Percentiles rank a stretch among this genome's conserved stretches.
Conservation (phyloP, 768 basidiomycete genomes). For the Tylopilus vinaceipallidus region DNA sequence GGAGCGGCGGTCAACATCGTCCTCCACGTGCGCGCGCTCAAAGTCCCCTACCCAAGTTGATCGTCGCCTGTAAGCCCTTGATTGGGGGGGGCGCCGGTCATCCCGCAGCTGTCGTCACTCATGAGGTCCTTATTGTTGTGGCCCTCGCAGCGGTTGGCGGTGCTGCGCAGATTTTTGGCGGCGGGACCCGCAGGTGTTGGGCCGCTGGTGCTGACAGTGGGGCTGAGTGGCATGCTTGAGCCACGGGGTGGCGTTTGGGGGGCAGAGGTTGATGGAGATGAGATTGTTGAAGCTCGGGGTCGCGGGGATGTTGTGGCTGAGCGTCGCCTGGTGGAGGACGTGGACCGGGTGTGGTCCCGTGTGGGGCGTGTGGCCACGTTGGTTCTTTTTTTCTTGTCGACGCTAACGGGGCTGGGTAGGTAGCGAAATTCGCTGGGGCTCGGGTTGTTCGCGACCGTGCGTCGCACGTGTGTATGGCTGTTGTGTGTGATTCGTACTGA, state of each 20-base stretch:
- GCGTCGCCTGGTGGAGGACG: conserved; percentile 55
- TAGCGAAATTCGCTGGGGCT: conserved; percentile 72
- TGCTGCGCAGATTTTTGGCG: conserved; percentile 27
- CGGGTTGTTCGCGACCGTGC: conserved; percentile 63
- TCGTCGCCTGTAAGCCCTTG: conserved; percentile 77
- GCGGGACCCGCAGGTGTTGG: conserved; percentile 15
- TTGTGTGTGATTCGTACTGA: neutral
- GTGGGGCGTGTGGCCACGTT: conserved; percentile 42
- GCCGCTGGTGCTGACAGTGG: conserved; percentile 14
- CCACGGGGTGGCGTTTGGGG: conserved; percentile 22
- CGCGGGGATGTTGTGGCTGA: conserved; percentile 38
- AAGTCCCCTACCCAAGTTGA: conserved; percentile 70
- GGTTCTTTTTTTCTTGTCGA: neutral
- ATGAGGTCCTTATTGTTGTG: no score
- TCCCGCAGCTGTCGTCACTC: no score
- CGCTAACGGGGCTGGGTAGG: conserved; percentile 23
- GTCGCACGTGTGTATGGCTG: conserved; percentile 15
- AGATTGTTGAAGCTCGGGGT: conserved; percentile 26
- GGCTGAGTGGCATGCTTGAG: neutral
- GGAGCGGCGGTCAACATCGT: conserved; percentile 4
- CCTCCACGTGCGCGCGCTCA: neutral
- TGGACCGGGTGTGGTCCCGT: conserved; percentile 73
- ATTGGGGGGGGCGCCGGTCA: no score
- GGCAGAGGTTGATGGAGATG: conserved; percentile 9
- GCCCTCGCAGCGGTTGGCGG: conserved; percentile 40